Percentiles rank a stretch among this genome's conserved stretches.
Evolutionary conservation across 169 alveolate genomes (phyloP).

Genomic region (Cryptosporidium viatorum): DNA sequence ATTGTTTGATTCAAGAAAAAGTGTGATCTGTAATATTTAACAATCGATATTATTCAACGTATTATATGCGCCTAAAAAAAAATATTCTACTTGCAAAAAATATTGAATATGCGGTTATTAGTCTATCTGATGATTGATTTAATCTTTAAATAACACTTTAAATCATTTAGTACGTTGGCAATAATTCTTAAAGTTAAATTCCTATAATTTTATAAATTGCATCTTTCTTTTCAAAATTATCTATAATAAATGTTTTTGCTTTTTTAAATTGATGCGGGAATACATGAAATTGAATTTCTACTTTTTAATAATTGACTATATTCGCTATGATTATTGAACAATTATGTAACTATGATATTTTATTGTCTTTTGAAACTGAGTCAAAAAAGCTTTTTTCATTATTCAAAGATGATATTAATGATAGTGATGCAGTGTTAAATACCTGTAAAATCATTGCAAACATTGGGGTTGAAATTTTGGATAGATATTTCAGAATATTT

Average conservation of each 20-base stretch:
- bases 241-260: background rate
- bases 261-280: background rate
- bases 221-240: background rate
- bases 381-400: slow-evolving; percentile 6
- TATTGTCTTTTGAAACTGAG: slow-evolving; percentile 6
- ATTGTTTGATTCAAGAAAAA: background rate
- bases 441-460: slow-evolving; percentile 6
- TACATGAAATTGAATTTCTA: background rate
- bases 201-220: background rate
- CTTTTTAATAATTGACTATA: background rate
- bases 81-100: background rate
- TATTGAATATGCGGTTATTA: background rate
- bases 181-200: background rate
- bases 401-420: background rate
- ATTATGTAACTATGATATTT: background rate
- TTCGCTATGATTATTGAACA: slow-evolving; percentile 21
- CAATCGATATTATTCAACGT: background rate
- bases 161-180: background rate
- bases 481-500: slow-evolving; percentile 6
- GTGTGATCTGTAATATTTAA: background rate
- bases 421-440: background rate
- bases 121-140: background rate
- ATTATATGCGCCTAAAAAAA: slow-evolving; percentile 4
- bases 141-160: background rate
- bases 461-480: slow-evolving; percentile 33